Evolutionary conservation across 116 monocot genomes (phyloP), one percentile per base, ranked within the genome.

Genomic region (Phalaenopsis hybrid): DNA sequence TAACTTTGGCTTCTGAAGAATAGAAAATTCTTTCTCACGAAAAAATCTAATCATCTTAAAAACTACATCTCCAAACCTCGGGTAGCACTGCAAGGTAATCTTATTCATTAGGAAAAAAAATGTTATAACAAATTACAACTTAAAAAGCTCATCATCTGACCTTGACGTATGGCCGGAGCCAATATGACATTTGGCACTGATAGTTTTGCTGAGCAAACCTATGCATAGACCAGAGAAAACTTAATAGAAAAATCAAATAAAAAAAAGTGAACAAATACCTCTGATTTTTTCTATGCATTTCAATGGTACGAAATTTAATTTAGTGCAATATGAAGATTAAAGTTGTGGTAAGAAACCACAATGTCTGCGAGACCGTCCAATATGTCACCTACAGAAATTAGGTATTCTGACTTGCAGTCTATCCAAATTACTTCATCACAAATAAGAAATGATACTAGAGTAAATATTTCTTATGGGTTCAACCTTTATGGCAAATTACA

Each of bases 151-250:
- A 72, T 81, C 3, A 21, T 46, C 55, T 34, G 43, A 97, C 97
- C 91, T 97, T 90, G 55, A 92, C 79, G 85, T 94, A 61, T 75
- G 97, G 92, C 73, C 85, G 89, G 28, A 97, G 86, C 97, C 97
- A 97, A 67, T 84, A 89, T 79, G 97, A 97, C 90, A 97, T 93
- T 83, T 97, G 91, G 51, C 76, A 86, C 80, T 93, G 94, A 80
- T 74, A 81, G 81, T 77, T 91, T 86, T 85, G 89, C 70, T 87
- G 91, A 46, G 84, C 84, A 87, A 97, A 97, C 88, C 94, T 97
- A 81, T 6, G 85, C 20, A 86, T 46, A 74, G 20, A 57, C 16
- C 1, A 75, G 61, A 81, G 74, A 75, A 79, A 23, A 0, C 15
- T 75, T 45, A 18, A 41, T 16, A 8, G 21, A 75, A 75, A 5